Evolutionary conservation across 1,139 yeast genomes (phyloP).

Genomic region (Debaryomyces udenii): DNA sequence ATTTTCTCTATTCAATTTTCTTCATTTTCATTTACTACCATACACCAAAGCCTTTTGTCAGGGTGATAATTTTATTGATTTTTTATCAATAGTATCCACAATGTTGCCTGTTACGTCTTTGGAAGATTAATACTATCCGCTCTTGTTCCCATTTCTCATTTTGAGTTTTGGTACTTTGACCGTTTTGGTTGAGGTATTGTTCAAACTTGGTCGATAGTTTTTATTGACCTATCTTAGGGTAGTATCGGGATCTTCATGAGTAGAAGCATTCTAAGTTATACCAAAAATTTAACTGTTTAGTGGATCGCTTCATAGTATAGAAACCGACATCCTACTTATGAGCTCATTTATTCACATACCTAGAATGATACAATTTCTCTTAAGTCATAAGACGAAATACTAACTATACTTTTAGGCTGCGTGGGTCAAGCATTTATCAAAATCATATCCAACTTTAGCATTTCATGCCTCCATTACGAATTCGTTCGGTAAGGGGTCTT

Average conservation of each 20-base stretch:
- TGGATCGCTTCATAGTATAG: slow-evolving; percentile 70
- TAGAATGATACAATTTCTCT: neutral
- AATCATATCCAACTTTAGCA: slow-evolving; percentile 91
- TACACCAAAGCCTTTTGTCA: slow-evolving; percentile 68
- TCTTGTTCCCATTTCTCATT: slow-evolving; percentile 37
- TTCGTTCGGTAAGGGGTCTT: slow-evolving; percentile 96
- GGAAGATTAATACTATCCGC: slow-evolving; percentile 77
- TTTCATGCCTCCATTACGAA: slow-evolving; percentile 98
- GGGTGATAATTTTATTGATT: slow-evolving; percentile 52
- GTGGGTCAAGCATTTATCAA: slow-evolving; percentile 95
- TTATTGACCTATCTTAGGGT: slow-evolving; percentile 41
- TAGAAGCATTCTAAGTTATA: slow-evolving; percentile 50
- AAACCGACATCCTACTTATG: slow-evolving; percentile 52
- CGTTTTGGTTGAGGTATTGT: slow-evolving; percentile 54
- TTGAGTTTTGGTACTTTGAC: slow-evolving; percentile 23
- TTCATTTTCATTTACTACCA: neutral
- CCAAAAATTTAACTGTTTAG: slow-evolving; percentile 18
- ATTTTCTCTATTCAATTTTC: slow-evolving; percentile 15
- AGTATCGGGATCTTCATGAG: slow-evolving; percentile 61
- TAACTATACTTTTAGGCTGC: slow-evolving; percentile 79
- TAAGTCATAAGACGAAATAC: slow-evolving; percentile 29
- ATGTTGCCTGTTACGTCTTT: slow-evolving; percentile 93
- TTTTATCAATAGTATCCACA: slow-evolving; percentile 28
- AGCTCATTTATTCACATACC: slow-evolving; percentile 4
- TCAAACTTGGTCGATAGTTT: slow-evolving; percentile 45